Evolutionary conservation across 1,284 basidiomycete species (phyloP), one percentile per base, ranked within the genome.

Genomic region (Apiotrichum montevideense): DNA sequence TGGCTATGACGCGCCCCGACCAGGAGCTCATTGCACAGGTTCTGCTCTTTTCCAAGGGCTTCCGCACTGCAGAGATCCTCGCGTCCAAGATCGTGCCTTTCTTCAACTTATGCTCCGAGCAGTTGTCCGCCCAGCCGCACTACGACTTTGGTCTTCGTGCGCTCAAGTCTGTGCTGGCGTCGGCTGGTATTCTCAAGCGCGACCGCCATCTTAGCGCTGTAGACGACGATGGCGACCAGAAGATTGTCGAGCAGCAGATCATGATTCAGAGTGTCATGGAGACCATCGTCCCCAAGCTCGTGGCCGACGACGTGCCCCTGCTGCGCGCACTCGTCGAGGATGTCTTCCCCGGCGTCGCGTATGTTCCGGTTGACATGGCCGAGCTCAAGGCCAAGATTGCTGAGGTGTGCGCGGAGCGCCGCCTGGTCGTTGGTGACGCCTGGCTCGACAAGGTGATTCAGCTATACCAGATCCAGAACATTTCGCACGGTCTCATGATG

Each of bases 401-500:
- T 61, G 85, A 87, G 62, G 90, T 98, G 52, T 98, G 95, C 76
- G 78, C 81, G 11, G 92, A 97, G 75, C 85, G 85, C 15, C 87
- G 92, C 43, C 80, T 98, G 32, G 84, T 95, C 14, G 80, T 86
- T 54, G 90, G 91, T 35, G 90, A 93, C 48, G 83, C 85, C 32
- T 99, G 97, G 95, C 83, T 92, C 52, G 84, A 87, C 67, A 99
- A 99, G 80, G 94, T 98, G 62, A 80, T 98, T 33, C 96, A 99
- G 75, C 82, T 99, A 11, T 98, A 98, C 75, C 96, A 98, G 76
- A 98, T 99, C 58, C 96, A 98, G 78, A 97, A 95, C 80, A 98
- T 98, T 61, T 93, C 97, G 67, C 97, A 98, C 75, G 96, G 96
- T 77, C 81, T 99, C 54, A 98, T 99, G 94, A 95, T 98, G 89